phyloP scores from a whole-genome alignment of 495 filamentous ascomycete genomes.

The Lasiosphaeriaceae sp. region DNA sequence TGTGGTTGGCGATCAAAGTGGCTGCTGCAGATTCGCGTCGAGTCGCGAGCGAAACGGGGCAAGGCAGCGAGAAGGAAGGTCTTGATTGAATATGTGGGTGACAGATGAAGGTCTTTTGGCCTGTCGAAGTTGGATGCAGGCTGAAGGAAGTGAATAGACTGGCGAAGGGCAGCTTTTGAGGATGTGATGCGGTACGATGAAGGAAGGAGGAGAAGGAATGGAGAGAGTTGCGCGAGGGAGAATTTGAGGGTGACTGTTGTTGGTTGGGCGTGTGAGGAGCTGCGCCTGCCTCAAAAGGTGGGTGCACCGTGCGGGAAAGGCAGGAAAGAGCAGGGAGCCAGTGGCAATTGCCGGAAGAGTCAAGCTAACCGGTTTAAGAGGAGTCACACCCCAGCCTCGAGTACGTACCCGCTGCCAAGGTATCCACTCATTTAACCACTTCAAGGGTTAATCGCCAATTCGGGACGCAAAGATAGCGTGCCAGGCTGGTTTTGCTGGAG shows the following conservation, averaged over 20 bases:
- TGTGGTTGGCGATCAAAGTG: neutral
- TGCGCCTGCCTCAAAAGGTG: neutral
- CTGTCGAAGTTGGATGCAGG: constrained; percentile 44
- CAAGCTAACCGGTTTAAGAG: too few species aligned
- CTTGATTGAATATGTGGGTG: constrained; percentile 3
- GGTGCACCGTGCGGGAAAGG: neutral
- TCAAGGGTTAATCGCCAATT: too few species aligned
- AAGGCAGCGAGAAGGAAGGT: neutral
- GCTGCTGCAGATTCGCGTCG: constrained; percentile 9
- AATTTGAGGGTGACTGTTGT: constrained; percentile 3
- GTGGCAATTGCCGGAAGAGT: too few species aligned
- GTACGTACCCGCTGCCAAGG: too few species aligned
- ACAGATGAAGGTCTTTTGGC: constrained; percentile 24
- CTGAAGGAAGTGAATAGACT: constrained; percentile 23
- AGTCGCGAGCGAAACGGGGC: constrained; percentile 4
- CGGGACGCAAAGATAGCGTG: too few species aligned
- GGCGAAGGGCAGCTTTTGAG: constrained; percentile 16
- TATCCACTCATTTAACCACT: too few species aligned
- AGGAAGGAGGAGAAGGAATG: constrained; percentile 17
- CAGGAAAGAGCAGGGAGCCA: too few species aligned
- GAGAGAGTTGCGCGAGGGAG: neutral
- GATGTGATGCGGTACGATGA: constrained; percentile 15
- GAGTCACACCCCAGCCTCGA: too few species aligned
- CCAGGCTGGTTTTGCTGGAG: too few species aligned
- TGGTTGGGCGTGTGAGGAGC: neutral